Conservation (phyloP, 257 asterid species). For the Salvia miltiorrhiza region DNA sequence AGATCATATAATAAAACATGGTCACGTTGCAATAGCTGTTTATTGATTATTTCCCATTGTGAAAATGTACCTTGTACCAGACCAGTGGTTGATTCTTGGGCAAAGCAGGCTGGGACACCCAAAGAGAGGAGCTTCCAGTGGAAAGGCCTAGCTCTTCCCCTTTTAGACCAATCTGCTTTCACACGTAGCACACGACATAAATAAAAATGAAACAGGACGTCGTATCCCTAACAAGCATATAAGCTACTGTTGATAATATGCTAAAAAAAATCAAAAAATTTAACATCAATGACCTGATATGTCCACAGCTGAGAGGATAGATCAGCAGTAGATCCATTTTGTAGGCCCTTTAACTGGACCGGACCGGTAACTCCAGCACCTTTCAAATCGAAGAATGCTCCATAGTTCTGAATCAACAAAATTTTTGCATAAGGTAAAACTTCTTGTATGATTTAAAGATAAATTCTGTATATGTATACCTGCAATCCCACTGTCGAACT, state of each 20-base stretch:
- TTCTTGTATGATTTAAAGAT: not conserved
- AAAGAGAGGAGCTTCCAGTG: slow-evolving; percentile 60
- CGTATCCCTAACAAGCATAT: too few relatives aligned
- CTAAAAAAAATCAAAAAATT: not conserved
- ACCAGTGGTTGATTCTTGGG: slow-evolving; percentile 76
- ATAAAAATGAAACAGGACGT: not conserved
- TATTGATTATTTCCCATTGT: not conserved
- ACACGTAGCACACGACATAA: slow-evolving; percentile 1
- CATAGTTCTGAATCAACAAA: slow-evolving; percentile 58
- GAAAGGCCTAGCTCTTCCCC: slow-evolving; percentile 69
- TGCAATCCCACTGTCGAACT: slow-evolving; percentile 85
- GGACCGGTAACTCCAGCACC: slow-evolving; percentile 86
- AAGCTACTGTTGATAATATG: too few relatives aligned
- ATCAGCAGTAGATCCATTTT: slow-evolving; percentile 57
- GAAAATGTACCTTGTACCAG: slow-evolving; percentile 81
- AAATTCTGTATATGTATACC: slow-evolving; percentile 33
- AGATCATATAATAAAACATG: not conserved
- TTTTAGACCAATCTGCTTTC: slow-evolving; percentile 72
- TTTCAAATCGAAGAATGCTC: slow-evolving; percentile 54
- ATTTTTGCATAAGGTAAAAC: slow-evolving; percentile 22
- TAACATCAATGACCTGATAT: slow-evolving; percentile 54
- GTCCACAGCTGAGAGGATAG: slow-evolving; percentile 71
- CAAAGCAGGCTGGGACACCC: slow-evolving; percentile 55
- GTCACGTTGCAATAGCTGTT: not conserved
- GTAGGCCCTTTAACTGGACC: slow-evolving; percentile 52